Percentiles rank a stretch among this genome's conserved stretches.
Conservation (phyloP, 345 rosid species). For the Eutrema heterophyllum region DNA sequence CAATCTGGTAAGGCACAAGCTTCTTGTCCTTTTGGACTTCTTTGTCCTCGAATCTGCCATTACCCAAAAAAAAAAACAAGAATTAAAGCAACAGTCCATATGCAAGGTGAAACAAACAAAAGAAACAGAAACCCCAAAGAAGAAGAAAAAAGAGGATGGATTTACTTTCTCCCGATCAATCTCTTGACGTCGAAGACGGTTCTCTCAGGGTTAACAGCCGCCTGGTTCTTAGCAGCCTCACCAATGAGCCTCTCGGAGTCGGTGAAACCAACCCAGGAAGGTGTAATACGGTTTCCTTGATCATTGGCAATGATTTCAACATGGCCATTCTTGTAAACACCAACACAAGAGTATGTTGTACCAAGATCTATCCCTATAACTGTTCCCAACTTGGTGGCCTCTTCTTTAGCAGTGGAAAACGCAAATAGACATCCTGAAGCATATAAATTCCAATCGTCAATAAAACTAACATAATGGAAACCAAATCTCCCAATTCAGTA, state of each 20-base stretch:
- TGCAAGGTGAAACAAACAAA: neutral
- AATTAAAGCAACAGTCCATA: neutral
- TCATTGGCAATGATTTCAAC: slow-evolving; percentile 59
- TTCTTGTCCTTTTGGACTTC: slow-evolving; percentile 56
- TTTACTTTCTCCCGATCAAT: slow-evolving; percentile 50
- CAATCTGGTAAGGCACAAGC: slow-evolving; percentile 57
- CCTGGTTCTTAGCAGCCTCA: slow-evolving; percentile 86
- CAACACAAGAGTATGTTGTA: slow-evolving; percentile 37
- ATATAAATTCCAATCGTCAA: neutral
- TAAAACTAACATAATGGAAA: neutral
- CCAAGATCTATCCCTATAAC: slow-evolving; percentile 58
- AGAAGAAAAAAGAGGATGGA: neutral
- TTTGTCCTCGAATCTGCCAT: slow-evolving; percentile 44
- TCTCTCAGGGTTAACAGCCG: slow-evolving; percentile 52
- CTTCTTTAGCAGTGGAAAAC: slow-evolving; percentile 51
- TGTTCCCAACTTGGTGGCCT: slow-evolving; percentile 48
- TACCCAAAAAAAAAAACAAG: neutral
- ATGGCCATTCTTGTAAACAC: slow-evolving; percentile 53
- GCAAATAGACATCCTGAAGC: slow-evolving; percentile 45
- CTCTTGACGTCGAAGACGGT: slow-evolving; percentile 54
- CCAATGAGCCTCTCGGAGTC: slow-evolving; percentile 63
- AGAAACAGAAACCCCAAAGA: neutral
- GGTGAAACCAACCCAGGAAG: slow-evolving; percentile 57
- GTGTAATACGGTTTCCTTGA: slow-evolving; percentile 61
- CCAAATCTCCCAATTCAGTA: neutral